Percentiles rank a stretch among this genome's conserved stretches.
Evolutionary conservation across 2,329 filamentous ascomycete species (phyloP).

Genomic region (Colletotrichum viniferum): DNA sequence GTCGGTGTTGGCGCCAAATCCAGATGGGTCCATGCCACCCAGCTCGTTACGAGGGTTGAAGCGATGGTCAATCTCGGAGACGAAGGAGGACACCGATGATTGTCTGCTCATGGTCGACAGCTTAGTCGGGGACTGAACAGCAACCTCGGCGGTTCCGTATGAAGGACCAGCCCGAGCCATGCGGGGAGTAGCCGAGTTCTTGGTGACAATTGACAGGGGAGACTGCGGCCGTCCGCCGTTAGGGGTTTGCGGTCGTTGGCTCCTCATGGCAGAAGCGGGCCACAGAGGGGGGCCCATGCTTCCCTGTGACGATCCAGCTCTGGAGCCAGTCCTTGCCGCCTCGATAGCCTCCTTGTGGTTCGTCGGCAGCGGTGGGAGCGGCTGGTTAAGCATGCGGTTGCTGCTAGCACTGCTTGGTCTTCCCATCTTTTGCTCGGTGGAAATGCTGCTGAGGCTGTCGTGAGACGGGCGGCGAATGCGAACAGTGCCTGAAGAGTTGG

Average conservation of each 20-base stretch:
- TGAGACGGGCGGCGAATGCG: slow-evolving; percentile 48
- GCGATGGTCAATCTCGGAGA: slow-evolving; percentile 87
- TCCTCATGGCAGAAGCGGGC: slow-evolving; percentile 73
- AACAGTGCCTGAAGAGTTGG: slow-evolving; percentile 44
- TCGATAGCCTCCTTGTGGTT: slow-evolving; percentile 88
- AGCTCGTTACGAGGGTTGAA: slow-evolving; percentile 75
- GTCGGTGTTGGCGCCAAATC: slow-evolving; percentile 77
- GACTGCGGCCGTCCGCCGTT: slow-evolving; percentile 51
- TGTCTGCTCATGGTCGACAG: slow-evolving; percentile 57
- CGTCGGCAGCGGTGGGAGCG: slow-evolving; percentile 73
- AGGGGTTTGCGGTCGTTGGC: slow-evolving; percentile 64
- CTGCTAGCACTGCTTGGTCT: slow-evolving; percentile 79
- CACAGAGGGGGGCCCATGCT: slow-evolving; percentile 84
- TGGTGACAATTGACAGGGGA: slow-evolving; percentile 46
- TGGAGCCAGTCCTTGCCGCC: slow-evolving; percentile 70
- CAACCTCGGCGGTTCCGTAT: slow-evolving; percentile 45
- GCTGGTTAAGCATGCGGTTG: slow-evolving; percentile 47
- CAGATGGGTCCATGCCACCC: slow-evolving; percentile 52
- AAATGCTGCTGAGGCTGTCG: slow-evolving; percentile 53
- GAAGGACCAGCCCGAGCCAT: slow-evolving; percentile 46
- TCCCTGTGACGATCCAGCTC: slow-evolving; percentile 57
- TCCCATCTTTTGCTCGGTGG: slow-evolving; percentile 23
- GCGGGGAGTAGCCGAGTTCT: slow-evolving; percentile 64
- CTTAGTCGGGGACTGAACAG: slow-evolving; percentile 51
- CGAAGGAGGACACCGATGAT: slow-evolving; percentile 94